phyloP scores from a whole-genome alignment of 768 basidiomycete genomes.

The Leccinum ochraceum region DNA sequence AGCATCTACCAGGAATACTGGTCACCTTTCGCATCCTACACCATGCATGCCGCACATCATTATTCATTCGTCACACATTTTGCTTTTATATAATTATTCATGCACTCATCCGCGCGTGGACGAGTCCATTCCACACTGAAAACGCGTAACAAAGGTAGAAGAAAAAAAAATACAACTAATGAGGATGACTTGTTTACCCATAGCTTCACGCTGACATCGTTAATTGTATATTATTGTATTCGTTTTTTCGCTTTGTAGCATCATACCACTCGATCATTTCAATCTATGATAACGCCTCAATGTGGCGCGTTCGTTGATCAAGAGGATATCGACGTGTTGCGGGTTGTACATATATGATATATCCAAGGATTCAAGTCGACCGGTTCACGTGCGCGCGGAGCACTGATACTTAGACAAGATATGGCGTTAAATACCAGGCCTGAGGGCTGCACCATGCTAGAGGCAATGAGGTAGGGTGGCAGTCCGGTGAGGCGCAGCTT shows the following conservation, averaged over 20 bases:
- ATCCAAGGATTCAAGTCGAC: no score
- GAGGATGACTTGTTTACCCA: background rate
- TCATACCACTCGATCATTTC: background rate
- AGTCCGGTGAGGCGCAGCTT: no score
- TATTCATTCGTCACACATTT: background rate
- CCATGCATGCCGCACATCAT: background rate
- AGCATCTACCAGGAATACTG: background rate
- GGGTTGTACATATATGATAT: no score
- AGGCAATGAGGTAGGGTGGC: no score
- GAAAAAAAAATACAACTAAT: background rate
- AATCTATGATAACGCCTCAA: no score
- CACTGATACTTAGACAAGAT: no score
- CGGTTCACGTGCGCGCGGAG: no score
- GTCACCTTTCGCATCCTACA: background rate
- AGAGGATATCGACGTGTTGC: no score
- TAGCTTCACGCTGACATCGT: background rate
- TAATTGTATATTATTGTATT: background rate
- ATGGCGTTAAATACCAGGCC: no score
- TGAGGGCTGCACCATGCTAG: no score
- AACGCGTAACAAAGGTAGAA: background rate
- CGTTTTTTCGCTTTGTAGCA: conserved; percentile 1
- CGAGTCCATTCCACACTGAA: background rate
- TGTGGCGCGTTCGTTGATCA: no score
- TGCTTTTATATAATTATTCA: background rate
- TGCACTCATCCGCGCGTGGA: background rate